A percentile compares a stretch with the other conserved stretches of the same genome.
Conservation (phyloP, 1,284 basidiomycete genomes). For the Melampsora larici-populina region DNA sequence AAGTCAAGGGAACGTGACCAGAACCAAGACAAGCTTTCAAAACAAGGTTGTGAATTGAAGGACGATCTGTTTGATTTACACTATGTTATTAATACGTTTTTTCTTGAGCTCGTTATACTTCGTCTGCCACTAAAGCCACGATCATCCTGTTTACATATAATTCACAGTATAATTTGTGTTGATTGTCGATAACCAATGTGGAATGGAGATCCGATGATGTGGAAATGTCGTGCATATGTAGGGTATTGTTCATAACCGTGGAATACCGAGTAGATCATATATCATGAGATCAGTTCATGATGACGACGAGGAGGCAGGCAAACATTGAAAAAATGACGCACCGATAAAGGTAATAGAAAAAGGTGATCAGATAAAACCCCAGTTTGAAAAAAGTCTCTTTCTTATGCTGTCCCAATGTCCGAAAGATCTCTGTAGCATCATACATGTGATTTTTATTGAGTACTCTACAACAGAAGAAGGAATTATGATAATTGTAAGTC, state of each 20-base stretch:
- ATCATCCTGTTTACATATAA: conserved; percentile 23
- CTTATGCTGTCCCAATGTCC: conserved; percentile 88
- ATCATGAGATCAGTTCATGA: neutral
- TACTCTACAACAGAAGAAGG: conserved; percentile 62
- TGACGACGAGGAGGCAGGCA: neutral
- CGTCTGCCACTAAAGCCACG: conserved; percentile 24
- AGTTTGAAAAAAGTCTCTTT: conserved; percentile 96
- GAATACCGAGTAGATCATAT: no score
- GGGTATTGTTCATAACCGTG: neutral
- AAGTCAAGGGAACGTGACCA: no score
- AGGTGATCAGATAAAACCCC: conserved; percentile 86
- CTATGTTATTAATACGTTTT: no score
- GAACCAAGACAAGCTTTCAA: no score
- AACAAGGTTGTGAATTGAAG: no score
- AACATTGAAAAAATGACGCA: neutral
- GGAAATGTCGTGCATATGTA: neutral
- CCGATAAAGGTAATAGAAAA: conserved; percentile 53
- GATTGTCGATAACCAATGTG: neutral
- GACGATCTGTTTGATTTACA: no score
- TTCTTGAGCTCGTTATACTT: conserved; percentile 1
- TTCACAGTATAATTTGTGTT: neutral
- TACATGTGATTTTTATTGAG: conserved; percentile 95
- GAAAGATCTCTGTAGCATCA: conserved; percentile 98
- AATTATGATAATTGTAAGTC: neutral
- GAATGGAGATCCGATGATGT: neutral